Percentiles rank a stretch among this genome's conserved stretches.
Evolutionary conservation across 208 protist genomes (phyloP).

Genomic region (Acanthamoeba rhysodes): DNA sequence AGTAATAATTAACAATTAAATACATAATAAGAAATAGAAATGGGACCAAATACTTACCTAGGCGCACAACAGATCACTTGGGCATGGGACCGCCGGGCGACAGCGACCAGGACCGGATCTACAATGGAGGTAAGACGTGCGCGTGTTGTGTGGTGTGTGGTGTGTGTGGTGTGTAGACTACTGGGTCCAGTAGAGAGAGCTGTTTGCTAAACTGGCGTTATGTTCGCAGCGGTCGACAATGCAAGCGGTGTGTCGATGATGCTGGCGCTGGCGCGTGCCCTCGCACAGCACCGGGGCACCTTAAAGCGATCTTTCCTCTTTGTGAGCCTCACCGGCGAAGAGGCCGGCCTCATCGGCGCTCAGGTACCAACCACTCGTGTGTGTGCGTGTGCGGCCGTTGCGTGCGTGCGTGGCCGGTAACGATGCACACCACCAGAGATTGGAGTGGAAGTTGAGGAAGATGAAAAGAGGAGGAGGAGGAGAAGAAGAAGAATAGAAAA

Average conservation of each 20-base stretch:
- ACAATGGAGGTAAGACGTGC: neutral
- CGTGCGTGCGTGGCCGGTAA: too few species aligned
- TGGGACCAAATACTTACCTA: neutral
- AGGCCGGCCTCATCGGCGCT: constrained; percentile 49
- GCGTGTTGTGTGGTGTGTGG: too few species aligned
- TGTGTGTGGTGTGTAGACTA: too few species aligned
- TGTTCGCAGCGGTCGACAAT: neutral
- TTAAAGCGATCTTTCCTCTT: constrained; percentile 7
- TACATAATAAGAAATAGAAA: too few species aligned
- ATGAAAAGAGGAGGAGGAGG: neutral
- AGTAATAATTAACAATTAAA: neutral
- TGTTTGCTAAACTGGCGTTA: too few species aligned
- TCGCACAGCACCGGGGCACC: neutral
- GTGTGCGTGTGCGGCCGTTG: neutral
- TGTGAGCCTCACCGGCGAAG: constrained; percentile 37
- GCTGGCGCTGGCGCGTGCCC: constrained; percentile 1
- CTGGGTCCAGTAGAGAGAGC: too few species aligned
- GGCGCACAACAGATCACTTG: neutral
- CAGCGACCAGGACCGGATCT: neutral
- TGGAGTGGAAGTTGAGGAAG: neutral
- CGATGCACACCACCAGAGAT: too few species aligned
- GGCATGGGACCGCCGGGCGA: neutral
- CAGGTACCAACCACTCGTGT: neutral
- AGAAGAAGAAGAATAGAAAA: neutral
- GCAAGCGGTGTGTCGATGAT: constrained; percentile 36